phyloP scores from a whole-genome alignment of 176 grass and related monocot genomes.

The Microstegium vimineum region DNA sequence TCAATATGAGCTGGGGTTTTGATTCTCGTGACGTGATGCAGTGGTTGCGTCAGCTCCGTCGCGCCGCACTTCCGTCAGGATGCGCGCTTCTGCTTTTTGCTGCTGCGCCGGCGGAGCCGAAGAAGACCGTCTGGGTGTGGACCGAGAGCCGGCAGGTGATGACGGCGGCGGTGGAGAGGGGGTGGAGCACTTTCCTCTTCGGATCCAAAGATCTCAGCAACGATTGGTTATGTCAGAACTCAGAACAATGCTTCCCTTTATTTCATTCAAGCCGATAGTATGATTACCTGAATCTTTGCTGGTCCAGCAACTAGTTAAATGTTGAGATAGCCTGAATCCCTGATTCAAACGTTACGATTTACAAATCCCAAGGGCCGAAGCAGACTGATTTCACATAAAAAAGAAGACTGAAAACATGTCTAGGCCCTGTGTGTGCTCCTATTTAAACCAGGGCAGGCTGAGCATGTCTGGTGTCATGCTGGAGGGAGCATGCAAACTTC shows the following conservation, averaged over 20 bases:
- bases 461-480: background rate
- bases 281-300: background rate
- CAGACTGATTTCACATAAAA: no score
- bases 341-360: background rate
- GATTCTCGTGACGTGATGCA: constrained; percentile 14
- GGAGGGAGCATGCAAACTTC: background rate
- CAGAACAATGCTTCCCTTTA: background rate
- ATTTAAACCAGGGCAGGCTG: background rate
- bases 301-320: background rate
- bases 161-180: constrained; percentile 85
- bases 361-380: no score
- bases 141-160: constrained; percentile 76
- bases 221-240: constrained; percentile 85
- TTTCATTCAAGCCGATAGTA: background rate
- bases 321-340: background rate
- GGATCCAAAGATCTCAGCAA: constrained; percentile 59
- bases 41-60: background rate
- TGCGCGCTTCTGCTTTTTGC: constrained; percentile 21
- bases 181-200: constrained; percentile 91
- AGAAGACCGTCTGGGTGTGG: constrained; percentile 89
- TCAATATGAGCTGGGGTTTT: constrained; percentile 9
- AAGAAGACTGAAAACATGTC: no score
- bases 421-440: background rate
- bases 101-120: background rate
- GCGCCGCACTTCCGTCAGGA: constrained; percentile 15